Evolutionary conservation across 2,329 filamentous ascomycete species (phyloP), one percentile per base, ranked within the genome.

Genomic region (Ceratocystis colombiana): DNA sequence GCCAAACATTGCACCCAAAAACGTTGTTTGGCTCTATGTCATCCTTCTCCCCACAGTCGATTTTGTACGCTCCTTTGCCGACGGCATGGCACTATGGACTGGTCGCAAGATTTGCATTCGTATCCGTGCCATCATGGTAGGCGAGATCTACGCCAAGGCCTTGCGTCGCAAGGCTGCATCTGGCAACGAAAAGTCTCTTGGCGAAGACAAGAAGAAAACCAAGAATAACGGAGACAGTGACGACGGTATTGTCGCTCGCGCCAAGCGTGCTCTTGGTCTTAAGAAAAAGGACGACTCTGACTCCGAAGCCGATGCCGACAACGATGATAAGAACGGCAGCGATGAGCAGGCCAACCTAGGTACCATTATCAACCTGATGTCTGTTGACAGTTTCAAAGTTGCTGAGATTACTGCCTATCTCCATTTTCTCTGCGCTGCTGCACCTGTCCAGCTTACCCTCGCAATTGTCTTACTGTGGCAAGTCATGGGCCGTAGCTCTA

Each of bases 341-440:
- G 87, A 90, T 69, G 83, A 88, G 67, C 90, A 96, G 77, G 93
- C 91, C 48, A 96, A 94, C 68, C 82, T 95, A 63, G 94, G 95
- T 69, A 96, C 94, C n/a, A 96, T 99, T 72, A 99, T 99, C 79
- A 99, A 97, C 75, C 80, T 99, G 70, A 99, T 99, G 94, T 95
- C 94, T 10, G 95, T 99, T 50, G 95, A 99, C 78, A 96, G 93
- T 61, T 97, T 97, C 84, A 99, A 99, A 77, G 90, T 99, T 66
- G 89, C 90, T 69, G 94, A 99, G 74, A 87, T 96, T 68, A 94
- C 90, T 46, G 89, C 93, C 0, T 99, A 99, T 74, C 79, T 99
- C 41, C 94, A 99, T 76, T 99, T 96, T 76, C 79, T 99, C n/a
- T 88, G 93, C 79, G 93, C 92, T 0, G 87, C 88, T 68, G 92